These are phyloP conservation scores for Ogataea pilisensis DNA, from an alignment of 805 yeast genomes.

Conservation along the genomic window DNA sequence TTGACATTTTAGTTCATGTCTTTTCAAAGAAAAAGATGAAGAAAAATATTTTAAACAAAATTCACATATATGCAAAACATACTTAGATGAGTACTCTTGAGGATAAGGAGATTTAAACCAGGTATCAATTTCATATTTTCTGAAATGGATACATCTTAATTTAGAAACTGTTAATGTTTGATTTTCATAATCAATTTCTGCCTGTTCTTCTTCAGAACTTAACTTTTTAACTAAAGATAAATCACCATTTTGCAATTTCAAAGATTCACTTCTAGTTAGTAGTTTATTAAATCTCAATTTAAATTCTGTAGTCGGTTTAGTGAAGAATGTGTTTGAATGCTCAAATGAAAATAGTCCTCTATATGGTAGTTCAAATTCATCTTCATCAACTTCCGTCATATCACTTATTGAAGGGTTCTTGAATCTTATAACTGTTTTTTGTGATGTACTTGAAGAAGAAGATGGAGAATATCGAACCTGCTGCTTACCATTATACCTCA, in stretches of 20 bases:
- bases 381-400: slow-evolving; percentile 27
- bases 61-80: slow-evolving; percentile 72
- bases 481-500: not conserved
- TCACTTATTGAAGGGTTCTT: slow-evolving; percentile 10
- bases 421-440: slow-evolving; percentile 8
- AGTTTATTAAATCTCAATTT: slow-evolving; percentile 38
- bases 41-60: slow-evolving; percentile 77
- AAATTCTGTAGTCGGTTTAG: slow-evolving; percentile 48
- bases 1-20: slow-evolving; percentile 77
- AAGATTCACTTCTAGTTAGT: slow-evolving; percentile 35
- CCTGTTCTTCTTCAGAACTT: slow-evolving; percentile 20
- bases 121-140: slow-evolving; percentile 72
- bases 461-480: no score
- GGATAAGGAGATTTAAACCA: slow-evolving; percentile 96
- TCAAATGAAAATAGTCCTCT: slow-evolving; percentile 58
- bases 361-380: slow-evolving; percentile 59
- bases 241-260: slow-evolving; percentile 36
- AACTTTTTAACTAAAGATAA: slow-evolving; percentile 20
- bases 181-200: slow-evolving; percentile 21
- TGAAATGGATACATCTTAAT: slow-evolving; percentile 63
- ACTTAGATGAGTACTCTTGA: slow-evolving; percentile 65
- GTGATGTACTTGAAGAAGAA: slow-evolving; percentile 2
- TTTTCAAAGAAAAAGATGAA: slow-evolving; percentile 56
- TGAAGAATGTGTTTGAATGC: slow-evolving; percentile 55
- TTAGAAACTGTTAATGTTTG: slow-evolving; percentile 33